Base-by-base conservation (phyloP, 148 eudicot genomes). In the Silene latifolia region DNA sequence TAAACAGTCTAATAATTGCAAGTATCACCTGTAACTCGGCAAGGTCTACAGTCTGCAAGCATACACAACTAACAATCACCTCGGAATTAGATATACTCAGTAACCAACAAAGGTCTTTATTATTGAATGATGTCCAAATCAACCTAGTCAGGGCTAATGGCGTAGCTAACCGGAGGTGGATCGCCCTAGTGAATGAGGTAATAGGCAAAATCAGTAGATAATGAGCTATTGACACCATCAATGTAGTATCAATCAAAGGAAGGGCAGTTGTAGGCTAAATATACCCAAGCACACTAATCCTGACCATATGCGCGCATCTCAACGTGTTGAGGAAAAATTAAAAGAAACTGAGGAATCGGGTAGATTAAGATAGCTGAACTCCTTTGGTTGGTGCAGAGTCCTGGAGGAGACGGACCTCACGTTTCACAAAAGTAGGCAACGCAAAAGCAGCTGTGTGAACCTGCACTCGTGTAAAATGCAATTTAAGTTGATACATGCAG, bases 381-480 rank as follows among this genome's bases (percentile, higher is more conserved):
- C 65, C 60, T 13, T 72, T 72, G 32, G 66, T 44, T 39, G 44
- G 9, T 6, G 44, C 0, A 39, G 44, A 69, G 61, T 69, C 70
- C 12, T 83, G 82, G 56, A 91, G 91, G 62, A 77, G 65, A 68
- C 87, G 75, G 60, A 93, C 97, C 78, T 93, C 94, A 77, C 83
- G 85, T 87, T 74, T 91, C 70, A 89, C 63, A 78, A 93, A 93
- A 21, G 92, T 57, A 20, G 98, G 98, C 87, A 91, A 81, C 8
- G 88, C 88, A 78, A 93, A 93, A 21, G 98, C 91, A 71, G 98
- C 97, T 27, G 77, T 80, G 67, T 93, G 98, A n/a, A 91, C 79
- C 98, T 93, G 94, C 67, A 71, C 2, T 62, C 20, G 51, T 9
- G 21, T 44, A 51, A 15, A 51, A 48, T 18, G 12, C 10, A 15